These are phyloP conservation scores for Bocquillonia castaneifolia DNA, from an alignment of 441 rosid species.

Conservation along the genomic window DNA sequence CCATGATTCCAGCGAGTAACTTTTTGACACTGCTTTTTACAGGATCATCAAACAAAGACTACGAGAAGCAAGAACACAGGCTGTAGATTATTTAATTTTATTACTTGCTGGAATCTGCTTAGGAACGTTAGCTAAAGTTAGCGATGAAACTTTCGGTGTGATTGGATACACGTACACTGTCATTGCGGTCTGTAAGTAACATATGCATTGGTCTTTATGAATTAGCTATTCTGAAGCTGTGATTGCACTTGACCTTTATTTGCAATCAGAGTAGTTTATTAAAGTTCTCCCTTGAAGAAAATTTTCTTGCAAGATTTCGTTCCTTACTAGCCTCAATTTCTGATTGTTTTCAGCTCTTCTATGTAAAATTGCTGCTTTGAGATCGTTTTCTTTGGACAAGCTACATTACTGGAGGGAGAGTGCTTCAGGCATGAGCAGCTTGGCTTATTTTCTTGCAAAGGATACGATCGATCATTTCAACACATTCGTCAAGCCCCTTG, in stretches of 20 bases:
- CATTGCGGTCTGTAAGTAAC: slow-evolving; percentile 90
- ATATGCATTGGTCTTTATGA: not conserved
- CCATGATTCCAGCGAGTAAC: too few relatives aligned
- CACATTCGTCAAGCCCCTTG: slow-evolving; percentile 79
- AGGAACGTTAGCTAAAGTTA: slow-evolving; percentile 93
- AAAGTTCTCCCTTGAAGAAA: not conserved
- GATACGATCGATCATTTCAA: slow-evolving; percentile 92
- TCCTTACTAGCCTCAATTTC: slow-evolving; percentile 10
- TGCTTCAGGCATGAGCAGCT: slow-evolving; percentile 83
- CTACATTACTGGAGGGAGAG: slow-evolving; percentile 91
- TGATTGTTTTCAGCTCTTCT: slow-evolving; percentile 59
- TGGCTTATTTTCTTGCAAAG: slow-evolving; percentile 84
- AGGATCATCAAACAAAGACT: slow-evolving; percentile 87
- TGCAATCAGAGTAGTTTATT: too few relatives aligned
- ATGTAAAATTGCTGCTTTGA: slow-evolving; percentile 87
- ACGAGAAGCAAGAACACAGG: slow-evolving; percentile 77
- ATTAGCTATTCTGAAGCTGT: not conserved
- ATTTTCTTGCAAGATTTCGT: not conserved
- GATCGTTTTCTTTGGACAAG: slow-evolving; percentile 84
- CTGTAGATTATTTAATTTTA: slow-evolving; percentile 79
- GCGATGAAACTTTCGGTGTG: slow-evolving; percentile 85
- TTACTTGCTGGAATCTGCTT: slow-evolving; percentile 92
- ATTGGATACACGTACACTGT: slow-evolving; percentile 86
- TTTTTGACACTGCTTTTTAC: slow-evolving; percentile 23
- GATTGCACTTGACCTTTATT: not conserved